Evolutionary conservation across 176 grass and related monocot species (phyloP), one percentile per base, ranked within the genome.

Genomic region (Phyllostachys edulis): DNA sequence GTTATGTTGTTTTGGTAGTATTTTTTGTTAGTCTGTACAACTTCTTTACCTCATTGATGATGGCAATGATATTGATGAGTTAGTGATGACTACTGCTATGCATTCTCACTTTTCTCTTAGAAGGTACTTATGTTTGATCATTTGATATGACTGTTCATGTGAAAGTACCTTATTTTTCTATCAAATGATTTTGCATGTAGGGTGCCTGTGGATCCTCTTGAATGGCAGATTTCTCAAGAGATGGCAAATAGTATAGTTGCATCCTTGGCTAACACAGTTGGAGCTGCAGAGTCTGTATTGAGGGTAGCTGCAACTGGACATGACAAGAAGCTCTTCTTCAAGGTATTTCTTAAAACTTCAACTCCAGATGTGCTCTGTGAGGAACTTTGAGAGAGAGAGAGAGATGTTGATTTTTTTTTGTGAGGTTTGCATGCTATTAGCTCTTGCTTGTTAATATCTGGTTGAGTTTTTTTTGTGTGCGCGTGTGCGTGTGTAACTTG

Each of bases 151-250:
- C 37, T 52, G 11, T 56, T 73, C 23, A 0, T 60, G 61, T 66
- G 39, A 11, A 15, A 73, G 1, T 69, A 11, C 13, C 40, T 86
- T 27, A 64, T 85, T 62, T 70, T 80, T 40, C 14, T 79, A 34
- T 32, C 9, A 15, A 51, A 64, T 77, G 36, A 17, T 64, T 80
- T 84, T 88, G 2, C 1, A 13, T 92, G 36, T 87, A 99, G 93
- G 71, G 96, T 99, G 8, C 96, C 96, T 49, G 93, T 99, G 45
- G 96, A 99, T 92, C 96, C 96, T 55, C 89, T 99, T 56, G 93
- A 96, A 73, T 99, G 96, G 93, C 93, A 99, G 67, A 92, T 96
- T 78, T 96, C 96, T 61, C 88, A 99, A 45, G 96, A 99, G 77
- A 92, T 90, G 83, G 96, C 93, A 56, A 99, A 99, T 85, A 79